A percentile compares a stretch with the other conserved stretches of the same genome.
Evolutionary conservation across 768 basidiomycete genomes (phyloP).

Genomic region (Saitozyma sp.): DNA sequence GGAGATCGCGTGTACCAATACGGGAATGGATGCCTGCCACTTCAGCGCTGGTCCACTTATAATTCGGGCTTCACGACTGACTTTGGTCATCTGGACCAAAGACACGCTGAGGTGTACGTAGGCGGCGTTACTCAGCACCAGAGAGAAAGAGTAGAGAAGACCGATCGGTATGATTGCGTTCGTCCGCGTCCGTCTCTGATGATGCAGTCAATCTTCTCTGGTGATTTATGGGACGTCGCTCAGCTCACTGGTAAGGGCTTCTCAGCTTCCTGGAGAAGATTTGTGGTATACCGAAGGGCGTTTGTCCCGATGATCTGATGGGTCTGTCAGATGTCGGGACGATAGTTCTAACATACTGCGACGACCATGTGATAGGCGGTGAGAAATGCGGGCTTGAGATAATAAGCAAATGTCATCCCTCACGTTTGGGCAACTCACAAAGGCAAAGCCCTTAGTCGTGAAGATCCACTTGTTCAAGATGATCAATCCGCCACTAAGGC

Average conservation of each 20-base stretch:
- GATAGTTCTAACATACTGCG: conserved; percentile 5
- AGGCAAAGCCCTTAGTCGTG: conserved; percentile 20
- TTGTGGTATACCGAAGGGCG: conserved; percentile 10
- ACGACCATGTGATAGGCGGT: conserved; percentile 28
- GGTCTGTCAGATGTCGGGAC: too few species aligned
- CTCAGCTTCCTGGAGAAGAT: conserved; percentile 9
- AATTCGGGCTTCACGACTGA: conserved; percentile 9
- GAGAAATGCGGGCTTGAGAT: conserved; percentile 26
- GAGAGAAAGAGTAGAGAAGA: conserved; percentile 26
- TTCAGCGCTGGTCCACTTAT: too few species aligned
- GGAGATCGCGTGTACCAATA: conserved; percentile 21
- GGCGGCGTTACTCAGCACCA: conserved; percentile 29
- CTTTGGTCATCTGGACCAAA: conserved; percentile 38
- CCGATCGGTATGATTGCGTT: conserved; percentile 28
- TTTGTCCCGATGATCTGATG: conserved; percentile 25
- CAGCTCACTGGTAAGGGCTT: conserved; percentile 8
- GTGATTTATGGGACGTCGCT: too few species aligned
- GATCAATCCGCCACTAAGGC: conserved; percentile 18
- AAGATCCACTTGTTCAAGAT: conserved; percentile 27
- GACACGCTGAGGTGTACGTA: conserved; percentile 31
- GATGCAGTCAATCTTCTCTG: too few species aligned
- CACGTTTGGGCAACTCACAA: conserved; percentile 6
- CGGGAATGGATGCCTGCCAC: conserved; percentile 27
- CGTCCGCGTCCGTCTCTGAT: too few species aligned
- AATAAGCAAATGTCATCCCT: background rate